Evolutionary conservation across 345 rosid species (phyloP).

Genomic region (Corymbia maculata): DNA sequence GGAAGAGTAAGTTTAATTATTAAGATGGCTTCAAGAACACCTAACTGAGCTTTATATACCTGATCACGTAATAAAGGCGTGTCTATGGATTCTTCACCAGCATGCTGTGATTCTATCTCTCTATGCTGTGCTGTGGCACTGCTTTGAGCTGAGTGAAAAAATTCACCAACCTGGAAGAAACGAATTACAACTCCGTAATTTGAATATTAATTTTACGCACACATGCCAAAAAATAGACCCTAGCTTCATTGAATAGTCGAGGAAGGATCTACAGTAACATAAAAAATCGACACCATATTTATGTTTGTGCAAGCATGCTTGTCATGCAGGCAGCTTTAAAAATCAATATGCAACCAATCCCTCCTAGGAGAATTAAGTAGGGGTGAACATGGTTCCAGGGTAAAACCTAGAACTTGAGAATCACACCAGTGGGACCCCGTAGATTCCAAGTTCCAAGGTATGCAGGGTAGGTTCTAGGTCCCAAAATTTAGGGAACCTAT

Average conservation of each 20-base stretch:
- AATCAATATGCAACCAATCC: background rate
- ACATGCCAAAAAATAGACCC: background rate
- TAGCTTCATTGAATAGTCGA: background rate
- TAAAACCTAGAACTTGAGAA: too few relatives aligned
- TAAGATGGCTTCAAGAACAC: background rate
- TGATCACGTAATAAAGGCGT: slow-evolving; percentile 70
- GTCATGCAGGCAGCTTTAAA: background rate
- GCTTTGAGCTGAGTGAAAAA: slow-evolving; percentile 68
- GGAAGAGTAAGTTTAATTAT: background rate
- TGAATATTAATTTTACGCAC: background rate
- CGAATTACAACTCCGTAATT: background rate
- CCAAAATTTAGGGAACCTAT: too few relatives aligned
- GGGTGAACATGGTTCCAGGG: too few relatives aligned
- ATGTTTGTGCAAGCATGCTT: background rate
- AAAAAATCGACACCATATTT: background rate
- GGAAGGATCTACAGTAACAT: background rate
- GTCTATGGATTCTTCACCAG: slow-evolving; percentile 52
- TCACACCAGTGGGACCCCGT: too few relatives aligned
- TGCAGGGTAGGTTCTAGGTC: too few relatives aligned
- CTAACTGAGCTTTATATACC: slow-evolving; percentile 14
- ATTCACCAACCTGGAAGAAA: slow-evolving; percentile 60
- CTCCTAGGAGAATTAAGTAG: background rate
- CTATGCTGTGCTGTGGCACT: slow-evolving; percentile 68
- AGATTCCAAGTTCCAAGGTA: too few relatives aligned
- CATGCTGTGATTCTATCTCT: slow-evolving; percentile 46